Percentiles rank a stretch among this genome's conserved stretches.
Evolutionary conservation across 1,284 basidiomycete genomes (phyloP).

Genomic region (Laetiporus sulphureus): DNA sequence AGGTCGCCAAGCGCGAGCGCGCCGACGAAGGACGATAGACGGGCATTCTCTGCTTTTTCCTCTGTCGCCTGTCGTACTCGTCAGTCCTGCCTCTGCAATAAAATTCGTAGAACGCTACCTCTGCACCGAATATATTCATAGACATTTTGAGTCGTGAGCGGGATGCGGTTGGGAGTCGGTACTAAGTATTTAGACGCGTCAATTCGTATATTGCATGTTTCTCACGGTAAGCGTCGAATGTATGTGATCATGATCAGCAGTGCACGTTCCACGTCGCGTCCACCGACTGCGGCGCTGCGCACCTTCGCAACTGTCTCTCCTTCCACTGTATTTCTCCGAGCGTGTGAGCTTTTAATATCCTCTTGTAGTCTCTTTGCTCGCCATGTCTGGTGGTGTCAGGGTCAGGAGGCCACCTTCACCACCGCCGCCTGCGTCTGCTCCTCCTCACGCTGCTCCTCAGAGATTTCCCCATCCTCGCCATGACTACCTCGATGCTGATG

Average conservation of each 20-base stretch:
- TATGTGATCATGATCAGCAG: slow-evolving; percentile 13
- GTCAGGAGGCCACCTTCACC: slow-evolving; percentile 63
- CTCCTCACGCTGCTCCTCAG: slow-evolving; percentile 34
- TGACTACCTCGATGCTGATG: slow-evolving; percentile 67
- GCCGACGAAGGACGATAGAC: slow-evolving; percentile 96
- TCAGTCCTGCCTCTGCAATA: background rate
- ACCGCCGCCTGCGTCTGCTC: slow-evolving; percentile 43
- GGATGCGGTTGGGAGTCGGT: too few species aligned
- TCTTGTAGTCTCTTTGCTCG: background rate
- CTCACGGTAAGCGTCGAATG: background rate
- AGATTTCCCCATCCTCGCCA: slow-evolving; percentile 56
- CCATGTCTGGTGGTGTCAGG: slow-evolving; percentile 34
- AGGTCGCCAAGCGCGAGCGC: slow-evolving; percentile 96
- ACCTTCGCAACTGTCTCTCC: background rate
- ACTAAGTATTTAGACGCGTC: too few species aligned
- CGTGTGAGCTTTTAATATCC: background rate
- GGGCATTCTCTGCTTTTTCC: slow-evolving; percentile 98
- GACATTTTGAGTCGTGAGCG: slow-evolving; percentile 26
- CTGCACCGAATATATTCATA: slow-evolving; percentile 41
- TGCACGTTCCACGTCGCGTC: slow-evolving; percentile 3
- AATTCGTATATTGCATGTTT: background rate
- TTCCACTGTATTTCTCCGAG: background rate
- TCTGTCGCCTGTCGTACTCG: slow-evolving; percentile 70
- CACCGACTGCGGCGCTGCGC: slow-evolving; percentile 4
- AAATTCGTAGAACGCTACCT: slow-evolving; percentile 24